Conservation (phyloP, 495 filamentous ascomycete species). For the Cercophora newfieldiana region DNA sequence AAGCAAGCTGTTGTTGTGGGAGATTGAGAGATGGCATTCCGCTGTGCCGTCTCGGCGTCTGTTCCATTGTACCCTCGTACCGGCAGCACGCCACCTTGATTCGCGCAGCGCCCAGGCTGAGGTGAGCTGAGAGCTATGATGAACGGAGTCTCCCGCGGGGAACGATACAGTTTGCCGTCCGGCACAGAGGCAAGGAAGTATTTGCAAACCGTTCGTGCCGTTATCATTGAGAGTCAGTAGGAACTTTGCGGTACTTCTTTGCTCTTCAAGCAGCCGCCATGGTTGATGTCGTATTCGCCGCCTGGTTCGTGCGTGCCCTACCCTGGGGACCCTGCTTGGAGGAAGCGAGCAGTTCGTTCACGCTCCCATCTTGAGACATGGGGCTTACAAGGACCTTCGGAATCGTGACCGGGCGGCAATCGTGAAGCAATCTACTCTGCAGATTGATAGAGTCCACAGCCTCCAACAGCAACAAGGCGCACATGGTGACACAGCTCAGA, state of each 20-base stretch:
- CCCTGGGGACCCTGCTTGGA: neutral
- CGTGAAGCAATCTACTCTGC: neutral
- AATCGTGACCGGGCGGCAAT: constrained; percentile 2
- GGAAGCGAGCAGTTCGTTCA: neutral
- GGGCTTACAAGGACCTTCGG: constrained; percentile 1
- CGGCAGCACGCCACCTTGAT: neutral
- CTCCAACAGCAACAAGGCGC: constrained; percentile 1
- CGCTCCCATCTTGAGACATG: neutral
- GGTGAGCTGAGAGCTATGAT: neutral
- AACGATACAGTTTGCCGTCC: neutral
- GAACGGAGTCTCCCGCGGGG: neutral
- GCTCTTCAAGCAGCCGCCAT: neutral
- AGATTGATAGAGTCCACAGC: constrained; percentile 9
- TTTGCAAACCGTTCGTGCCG: neutral
- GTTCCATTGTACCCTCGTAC: neutral
- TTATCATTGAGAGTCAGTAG: neutral
- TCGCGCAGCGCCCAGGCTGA: neutral
- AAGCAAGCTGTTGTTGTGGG: neutral
- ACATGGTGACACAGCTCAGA: neutral
- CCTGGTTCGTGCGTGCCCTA: neutral
- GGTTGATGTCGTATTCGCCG: neutral
- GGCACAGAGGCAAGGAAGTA: neutral
- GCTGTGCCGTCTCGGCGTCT: neutral
- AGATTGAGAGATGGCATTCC: neutral
- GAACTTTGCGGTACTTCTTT: neutral